These are phyloP conservation scores for Leccinum olivaceopallidum DNA, from an alignment of 768 basidiomycete species.

Conservation along the genomic window DNA sequence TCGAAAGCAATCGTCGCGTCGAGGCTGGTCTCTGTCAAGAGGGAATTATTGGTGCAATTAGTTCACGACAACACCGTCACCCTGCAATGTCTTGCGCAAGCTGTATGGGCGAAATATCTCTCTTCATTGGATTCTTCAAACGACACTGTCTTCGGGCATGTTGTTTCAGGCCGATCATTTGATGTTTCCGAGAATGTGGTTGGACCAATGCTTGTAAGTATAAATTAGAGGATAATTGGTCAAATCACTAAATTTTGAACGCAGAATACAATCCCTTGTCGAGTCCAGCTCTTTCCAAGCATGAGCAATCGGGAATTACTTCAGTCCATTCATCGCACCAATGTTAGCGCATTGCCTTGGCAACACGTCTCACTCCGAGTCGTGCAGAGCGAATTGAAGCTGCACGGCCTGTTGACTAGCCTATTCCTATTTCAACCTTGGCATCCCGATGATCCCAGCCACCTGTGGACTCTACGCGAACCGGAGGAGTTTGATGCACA, in stretches of 20 bases:
- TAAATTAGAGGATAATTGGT: neutral
- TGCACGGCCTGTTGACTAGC: no score
- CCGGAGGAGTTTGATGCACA: no score
- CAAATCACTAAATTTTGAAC: no score
- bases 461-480: no score
- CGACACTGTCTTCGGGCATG: conserved; percentile 48
- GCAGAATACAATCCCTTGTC: conserved; percentile 32
- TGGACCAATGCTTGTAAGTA: conserved; percentile 46
- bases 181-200: conserved; percentile 44
- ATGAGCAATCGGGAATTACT: conserved; percentile 37
- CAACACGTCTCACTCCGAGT: conserved; percentile 32
- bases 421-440: no score
- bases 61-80: conserved; percentile 31
- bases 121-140: conserved; percentile 18
- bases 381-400: no score
- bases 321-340: conserved; percentile 37
- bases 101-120: conserved; percentile 32
- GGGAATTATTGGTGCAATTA: conserved; percentile 7
- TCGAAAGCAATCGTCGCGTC: conserved; percentile 13
- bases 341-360: conserved; percentile 41
- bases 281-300: conserved; percentile 32
- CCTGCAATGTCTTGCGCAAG: conserved; percentile 39
- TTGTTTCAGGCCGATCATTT: conserved; percentile 45
- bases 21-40: conserved; percentile 14
- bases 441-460: no score